Conservation (phyloP, 1,284 basidiomycete species). For the Cutaneotrichosporon cavernicola region DNA sequence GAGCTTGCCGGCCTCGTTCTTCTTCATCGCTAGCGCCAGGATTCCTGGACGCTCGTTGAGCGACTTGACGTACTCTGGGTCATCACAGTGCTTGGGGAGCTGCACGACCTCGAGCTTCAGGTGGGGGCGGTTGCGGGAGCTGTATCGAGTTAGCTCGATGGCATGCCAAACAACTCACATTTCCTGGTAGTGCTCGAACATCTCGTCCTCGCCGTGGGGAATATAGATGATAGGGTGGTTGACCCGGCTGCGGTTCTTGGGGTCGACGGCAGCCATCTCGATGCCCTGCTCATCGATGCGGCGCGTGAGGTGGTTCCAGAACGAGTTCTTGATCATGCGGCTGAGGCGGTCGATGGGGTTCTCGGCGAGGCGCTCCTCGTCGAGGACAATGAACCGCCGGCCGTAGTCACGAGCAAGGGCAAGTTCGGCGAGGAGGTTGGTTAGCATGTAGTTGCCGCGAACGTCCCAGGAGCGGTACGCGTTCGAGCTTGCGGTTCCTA, state of each 20-base stretch:
- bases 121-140: conserved; percentile 72
- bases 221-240: conserved; percentile 91
- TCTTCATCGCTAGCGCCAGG: conserved; percentile 86
- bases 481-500: conserved; percentile 95
- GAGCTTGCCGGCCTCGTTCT: conserved; percentile 75
- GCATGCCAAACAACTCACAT: conserved; percentile 43
- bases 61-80: conserved; percentile 85
- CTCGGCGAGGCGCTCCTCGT: conserved; percentile 91
- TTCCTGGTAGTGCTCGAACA: conserved; percentile 83
- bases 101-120: conserved; percentile 88
- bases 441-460: conserved; percentile 95
- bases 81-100: conserved; percentile 79
- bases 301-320: conserved; percentile 96
- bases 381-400: conserved; percentile 93
- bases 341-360: conserved; percentile 96
- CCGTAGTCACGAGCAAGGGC: conserved; percentile 95
- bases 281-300: conserved; percentile 96
- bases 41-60: conserved; percentile 92
- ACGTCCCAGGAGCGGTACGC: conserved; percentile 97
- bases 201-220: conserved; percentile 84
- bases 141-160: conserved; percentile 21
- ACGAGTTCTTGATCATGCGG: conserved; percentile 96
- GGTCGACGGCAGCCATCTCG: conserved; percentile 93
- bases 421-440: conserved; percentile 96
- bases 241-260: conserved; percentile 87